Conservation (phyloP, 345 rosid genomes). For the Erodium maritimum region DNA sequence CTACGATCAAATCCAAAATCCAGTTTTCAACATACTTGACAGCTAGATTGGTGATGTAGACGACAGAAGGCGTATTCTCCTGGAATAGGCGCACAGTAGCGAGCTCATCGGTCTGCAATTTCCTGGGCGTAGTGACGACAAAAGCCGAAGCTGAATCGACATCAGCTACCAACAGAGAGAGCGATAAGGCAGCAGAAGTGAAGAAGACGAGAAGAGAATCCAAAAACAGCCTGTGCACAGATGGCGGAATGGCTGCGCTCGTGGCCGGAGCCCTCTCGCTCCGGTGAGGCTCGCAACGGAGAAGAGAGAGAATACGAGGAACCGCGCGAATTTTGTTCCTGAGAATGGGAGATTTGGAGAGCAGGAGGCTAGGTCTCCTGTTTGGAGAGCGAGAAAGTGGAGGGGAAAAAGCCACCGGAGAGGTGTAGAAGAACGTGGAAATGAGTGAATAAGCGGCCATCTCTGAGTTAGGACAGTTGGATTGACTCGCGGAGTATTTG, state of each 20-base stretch:
- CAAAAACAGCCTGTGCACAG: constrained; percentile 5
- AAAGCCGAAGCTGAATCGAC: constrained; percentile 60
- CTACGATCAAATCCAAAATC: no score
- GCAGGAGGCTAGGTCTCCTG: neutral
- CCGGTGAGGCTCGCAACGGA: constrained; percentile 7
- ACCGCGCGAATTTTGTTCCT: no score
- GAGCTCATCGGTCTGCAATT: constrained; percentile 74
- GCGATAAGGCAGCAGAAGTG: constrained; percentile 58
- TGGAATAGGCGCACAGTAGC: constrained; percentile 86
- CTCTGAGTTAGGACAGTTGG: constrained; percentile 7
- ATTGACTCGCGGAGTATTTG: neutral
- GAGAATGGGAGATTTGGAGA: no score
- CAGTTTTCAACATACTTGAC: constrained; percentile 37
- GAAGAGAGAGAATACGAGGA: neutral
- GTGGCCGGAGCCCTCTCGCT: constrained; percentile 7
- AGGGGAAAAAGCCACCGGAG: constrained; percentile 12
- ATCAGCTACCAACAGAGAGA: constrained; percentile 39
- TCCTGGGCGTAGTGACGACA: constrained; percentile 52
- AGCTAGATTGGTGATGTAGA: constrained; percentile 92
- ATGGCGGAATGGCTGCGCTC: neutral
- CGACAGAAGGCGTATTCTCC: constrained; percentile 95
- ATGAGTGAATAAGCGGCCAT: constrained; percentile 53
- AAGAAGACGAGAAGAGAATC: constrained; percentile 47
- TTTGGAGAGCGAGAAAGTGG: constrained; percentile 5
- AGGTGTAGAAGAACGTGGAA: constrained; percentile 31